Evolutionary conservation across 495 filamentous ascomycete species (phyloP).

Genomic region (Diplogelasinospora grovesii): DNA sequence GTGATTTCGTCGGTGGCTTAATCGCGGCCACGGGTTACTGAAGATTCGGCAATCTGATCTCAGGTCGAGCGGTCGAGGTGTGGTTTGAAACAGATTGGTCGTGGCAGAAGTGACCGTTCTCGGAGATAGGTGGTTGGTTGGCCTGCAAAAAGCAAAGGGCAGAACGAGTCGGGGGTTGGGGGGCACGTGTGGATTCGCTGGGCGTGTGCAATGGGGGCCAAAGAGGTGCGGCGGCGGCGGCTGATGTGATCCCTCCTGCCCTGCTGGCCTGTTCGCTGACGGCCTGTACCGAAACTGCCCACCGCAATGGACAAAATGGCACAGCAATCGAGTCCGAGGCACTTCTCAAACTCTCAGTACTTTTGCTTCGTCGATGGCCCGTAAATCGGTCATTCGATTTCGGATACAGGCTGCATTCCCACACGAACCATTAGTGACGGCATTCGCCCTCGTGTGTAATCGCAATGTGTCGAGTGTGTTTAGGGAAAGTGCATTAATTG

Average conservation of each 20-base stretch:
- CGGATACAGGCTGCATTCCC: too few relatives aligned
- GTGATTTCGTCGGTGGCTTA: not conserved
- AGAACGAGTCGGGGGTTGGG: slow-evolving; percentile 1
- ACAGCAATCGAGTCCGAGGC: slow-evolving; percentile 1
- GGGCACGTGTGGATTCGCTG: slow-evolving; percentile 3
- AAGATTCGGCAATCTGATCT: slow-evolving; percentile 6
- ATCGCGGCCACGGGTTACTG: not conserved
- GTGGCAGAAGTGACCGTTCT: slow-evolving; percentile 27
- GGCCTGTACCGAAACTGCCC: slow-evolving; percentile 2
- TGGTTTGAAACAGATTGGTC: slow-evolving; percentile 24
- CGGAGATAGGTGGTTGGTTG: slow-evolving; percentile 28
- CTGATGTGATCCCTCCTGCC: slow-evolving; percentile 5
- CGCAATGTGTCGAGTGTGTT: slow-evolving; percentile 18
- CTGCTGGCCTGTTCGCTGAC: slow-evolving; percentile 1
- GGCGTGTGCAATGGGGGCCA: not conserved
- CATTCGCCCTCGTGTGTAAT: slow-evolving; percentile 1
- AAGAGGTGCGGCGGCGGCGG: not conserved
- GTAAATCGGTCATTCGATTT: too few relatives aligned
- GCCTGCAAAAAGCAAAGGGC: slow-evolving; percentile 15
- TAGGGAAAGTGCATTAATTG: slow-evolving; percentile 14
- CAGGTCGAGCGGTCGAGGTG: slow-evolving; percentile 17
- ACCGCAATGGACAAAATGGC: not conserved
- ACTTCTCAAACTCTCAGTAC: too few relatives aligned
- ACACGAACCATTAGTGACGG: slow-evolving; percentile 1
- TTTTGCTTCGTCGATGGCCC: too few relatives aligned